Conservation (phyloP, 768 basidiomycete species). For the Boletus subcaerulescens region DNA sequence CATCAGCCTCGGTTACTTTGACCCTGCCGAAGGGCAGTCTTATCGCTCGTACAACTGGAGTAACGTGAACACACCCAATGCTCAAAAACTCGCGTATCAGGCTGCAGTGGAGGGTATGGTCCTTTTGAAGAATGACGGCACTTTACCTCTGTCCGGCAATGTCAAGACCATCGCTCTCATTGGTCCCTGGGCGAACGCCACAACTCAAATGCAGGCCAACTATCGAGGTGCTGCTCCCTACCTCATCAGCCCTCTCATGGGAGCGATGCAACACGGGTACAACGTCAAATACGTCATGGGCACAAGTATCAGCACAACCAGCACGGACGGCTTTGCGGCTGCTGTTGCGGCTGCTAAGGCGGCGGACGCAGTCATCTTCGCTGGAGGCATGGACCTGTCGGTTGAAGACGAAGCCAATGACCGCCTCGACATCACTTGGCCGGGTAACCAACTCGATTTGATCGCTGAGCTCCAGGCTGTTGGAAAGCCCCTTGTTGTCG, state of each 20-base stretch:
- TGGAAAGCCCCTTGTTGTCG: constrained; percentile 50
- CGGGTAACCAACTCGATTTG: constrained; percentile 52
- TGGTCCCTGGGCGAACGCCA: constrained; percentile 59
- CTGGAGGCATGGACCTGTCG: constrained; percentile 47
- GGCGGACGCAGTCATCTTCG: constrained; percentile 51
- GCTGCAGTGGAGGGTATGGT: constrained; percentile 55
- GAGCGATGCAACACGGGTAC: constrained; percentile 46
- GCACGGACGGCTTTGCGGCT: constrained; percentile 45
- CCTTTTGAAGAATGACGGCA: constrained; percentile 62
- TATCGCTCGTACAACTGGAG: constrained; percentile 49
- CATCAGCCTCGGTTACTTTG: constrained; percentile 55
- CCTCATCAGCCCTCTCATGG: constrained; percentile 52
- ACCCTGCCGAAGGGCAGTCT: constrained; percentile 39
- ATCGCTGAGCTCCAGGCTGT: constrained; percentile 42
- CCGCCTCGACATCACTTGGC: constrained; percentile 50
- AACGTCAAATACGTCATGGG: constrained; percentile 42
- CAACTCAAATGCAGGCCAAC: constrained; percentile 55
- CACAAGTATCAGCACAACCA: constrained; percentile 39
- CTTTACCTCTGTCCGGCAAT: constrained; percentile 47
- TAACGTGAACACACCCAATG: constrained; percentile 45
- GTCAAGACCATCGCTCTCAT: constrained; percentile 54
- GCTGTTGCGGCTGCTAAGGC: constrained; percentile 47
- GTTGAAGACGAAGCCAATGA: constrained; percentile 26
- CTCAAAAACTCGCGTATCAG: constrained; percentile 48
- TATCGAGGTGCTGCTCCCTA: constrained; percentile 54